Base-by-base conservation (phyloP, 306 rosid genomes). In the Elaeagnus macrophylla region DNA sequence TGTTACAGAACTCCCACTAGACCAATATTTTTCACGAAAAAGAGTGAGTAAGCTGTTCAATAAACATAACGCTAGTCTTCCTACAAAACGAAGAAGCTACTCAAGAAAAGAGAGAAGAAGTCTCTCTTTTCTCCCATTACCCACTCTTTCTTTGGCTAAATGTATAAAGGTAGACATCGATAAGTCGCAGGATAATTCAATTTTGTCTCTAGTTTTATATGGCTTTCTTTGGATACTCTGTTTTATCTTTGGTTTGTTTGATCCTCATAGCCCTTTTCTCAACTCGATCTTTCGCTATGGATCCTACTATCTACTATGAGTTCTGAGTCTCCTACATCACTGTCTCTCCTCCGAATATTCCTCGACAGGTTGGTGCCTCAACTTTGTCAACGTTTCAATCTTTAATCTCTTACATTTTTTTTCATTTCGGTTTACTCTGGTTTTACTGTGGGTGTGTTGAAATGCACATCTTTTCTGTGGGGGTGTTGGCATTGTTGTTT, bases 291-390 rank as follows among this genome's bases (percentile, higher is more conserved):
- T 78, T 61, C 42, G 84, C 70, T 1, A 86, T 77, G 0, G 94
- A 90, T 70, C 91, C 94, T 10, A 50, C 39, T 8, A 61, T 80
- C 39, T 79, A 13, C 66, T 60, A 18, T 47, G 95, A 83, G 11
- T 74, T 86, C 38, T 82, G 41, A n/a, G 36, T 86, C 37, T 66
- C 91, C 7, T 86, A 81, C 75, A 64, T 71, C 73, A 81, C 95
- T 10, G 83, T 51, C 54, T 79, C 94, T 14, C 95, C 97, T 9
- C 87, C 86, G 5, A 94, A 95, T 16, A 72, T 83, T 67, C 75
- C 86, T 60, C 97, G 86, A 67, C 71, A 40, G 95, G 95, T 86
- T 74, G 39, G 53, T 19, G 2, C 12, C 61, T 50, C 35, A 42
- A 61, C 46, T 49, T 19, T 11, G 20, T 18, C 51, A 36, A 16